Conservation (phyloP, 2,329 filamentous ascomycete species). For the Colletotrichum lentis region DNA sequence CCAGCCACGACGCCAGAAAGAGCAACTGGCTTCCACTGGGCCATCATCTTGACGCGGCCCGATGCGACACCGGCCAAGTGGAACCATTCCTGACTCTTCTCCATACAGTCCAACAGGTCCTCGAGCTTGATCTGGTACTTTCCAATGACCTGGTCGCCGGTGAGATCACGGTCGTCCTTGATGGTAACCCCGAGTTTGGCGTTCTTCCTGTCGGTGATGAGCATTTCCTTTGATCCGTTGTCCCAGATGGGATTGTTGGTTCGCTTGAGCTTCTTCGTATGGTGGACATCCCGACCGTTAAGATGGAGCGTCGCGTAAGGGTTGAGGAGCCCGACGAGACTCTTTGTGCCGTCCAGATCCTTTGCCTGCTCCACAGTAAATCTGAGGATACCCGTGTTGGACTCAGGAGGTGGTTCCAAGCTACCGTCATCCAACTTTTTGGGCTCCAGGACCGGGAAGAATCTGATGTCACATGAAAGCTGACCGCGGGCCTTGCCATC, state of each 20-base stretch:
- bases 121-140: constrained; percentile 95
- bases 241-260: constrained; percentile 98
- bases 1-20: constrained; percentile 79
- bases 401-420: constrained; percentile 81
- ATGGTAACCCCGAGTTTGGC: constrained; percentile 90
- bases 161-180: constrained; percentile 92
- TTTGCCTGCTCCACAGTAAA: constrained; percentile 97
- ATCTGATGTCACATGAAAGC: constrained; percentile 83
- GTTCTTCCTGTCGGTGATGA: constrained; percentile 91
- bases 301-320: constrained; percentile 89
- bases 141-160: constrained; percentile 83
- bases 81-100: constrained; percentile 96
- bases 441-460: constrained; percentile 89
- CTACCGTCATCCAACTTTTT: constrained; percentile 78
- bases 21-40: constrained; percentile 95
- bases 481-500: constrained; percentile 86
- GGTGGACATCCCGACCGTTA: constrained; percentile 90
- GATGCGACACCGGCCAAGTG: constrained; percentile 81
- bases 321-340: constrained; percentile 87
- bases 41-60: constrained; percentile 87
- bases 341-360: constrained; percentile 91
- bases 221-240: constrained; percentile 89
- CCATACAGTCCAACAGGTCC: constrained; percentile 89
- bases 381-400: constrained; percentile 90
- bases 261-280: constrained; percentile 91